Evolutionary conservation across 2,329 filamentous ascomycete species (phyloP), one percentile per base, ranked within the genome.

Genomic region (Ascochyta viciae-villosae): DNA sequence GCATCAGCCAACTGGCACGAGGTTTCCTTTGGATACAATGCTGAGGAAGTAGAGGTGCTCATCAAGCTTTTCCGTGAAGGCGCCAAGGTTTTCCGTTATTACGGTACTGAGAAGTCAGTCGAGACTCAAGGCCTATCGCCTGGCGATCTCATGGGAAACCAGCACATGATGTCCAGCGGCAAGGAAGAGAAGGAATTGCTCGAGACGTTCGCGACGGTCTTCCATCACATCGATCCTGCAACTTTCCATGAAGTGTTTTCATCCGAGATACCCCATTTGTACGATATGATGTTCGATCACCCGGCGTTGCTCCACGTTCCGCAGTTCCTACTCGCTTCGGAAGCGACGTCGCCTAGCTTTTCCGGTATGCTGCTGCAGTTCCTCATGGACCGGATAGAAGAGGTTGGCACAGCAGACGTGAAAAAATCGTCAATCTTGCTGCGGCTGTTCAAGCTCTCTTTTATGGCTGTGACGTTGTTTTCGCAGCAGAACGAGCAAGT

Each of bases 171-270:
- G 38, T 94, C 92, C 0, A 96, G 92, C 74, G 90, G 87, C 58
- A 96, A 96, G 68, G 96, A 99, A 72, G 96, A 99, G 76, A 99
- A 99, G 74, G 95, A 99, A 50, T 83, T 99, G 8, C 83, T 99
- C 6, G 96, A 99, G 80, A 96, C 92, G 2, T 99, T 99, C 74
- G 95, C 94, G 2, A 98, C 95, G 0, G 93, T 99, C 26, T 99
- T 99, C 73, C 95, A 99, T 74, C 96, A 94, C 76, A 95, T 99
- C 62, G 95, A 99, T 71, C 95, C 95, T 2, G 95, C 96, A 10
- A 97, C 94, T 0, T 99, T 99, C 73, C 93, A 99, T 69, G 95
- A 99, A 78, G 92, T 99, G 37, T 99, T 99, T 75, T 91, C 96
- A 73, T 91, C 93, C 58, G 95, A 98, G 79, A 98, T 99, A 58